These are phyloP conservation scores for Eucalyptus pumila DNA, from an alignment of 345 rosid species.

Conservation along the genomic window DNA sequence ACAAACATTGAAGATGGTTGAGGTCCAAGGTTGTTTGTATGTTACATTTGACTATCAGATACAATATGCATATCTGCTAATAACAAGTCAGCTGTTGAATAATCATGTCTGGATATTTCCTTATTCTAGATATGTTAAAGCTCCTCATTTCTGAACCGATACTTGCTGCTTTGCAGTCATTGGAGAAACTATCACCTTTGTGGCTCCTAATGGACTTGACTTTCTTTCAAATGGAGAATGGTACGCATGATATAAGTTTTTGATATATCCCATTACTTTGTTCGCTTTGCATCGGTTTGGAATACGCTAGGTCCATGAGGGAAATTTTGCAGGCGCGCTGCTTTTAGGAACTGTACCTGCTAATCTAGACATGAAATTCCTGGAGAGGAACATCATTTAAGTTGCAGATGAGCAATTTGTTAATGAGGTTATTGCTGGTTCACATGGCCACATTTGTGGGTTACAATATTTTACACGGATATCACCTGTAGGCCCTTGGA, in stretches of 20 bases:
- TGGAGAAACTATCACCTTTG: conserved; percentile 87
- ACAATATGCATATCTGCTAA: neutral
- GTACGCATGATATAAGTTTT: conserved; percentile 16
- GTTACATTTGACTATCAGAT: neutral
- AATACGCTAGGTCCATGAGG: neutral
- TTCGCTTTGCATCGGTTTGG: neutral
- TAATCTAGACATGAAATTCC: neutral
- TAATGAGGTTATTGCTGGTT: neutral
- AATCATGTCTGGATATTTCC: neutral
- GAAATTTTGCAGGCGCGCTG: neutral
- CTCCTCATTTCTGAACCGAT: neutral
- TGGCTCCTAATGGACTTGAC: conserved; percentile 44
- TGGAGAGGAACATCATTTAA: neutral
- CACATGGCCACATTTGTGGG: neutral
- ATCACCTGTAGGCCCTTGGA: neutral
- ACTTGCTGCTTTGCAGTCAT: conserved; percentile 46
- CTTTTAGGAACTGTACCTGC: neutral
- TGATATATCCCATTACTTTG: neutral
- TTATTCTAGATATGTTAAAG: neutral
- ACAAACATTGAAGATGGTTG: neutral
- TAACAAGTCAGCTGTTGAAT: neutral
- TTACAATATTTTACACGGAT: neutral
- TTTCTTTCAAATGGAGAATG: conserved; percentile 96
- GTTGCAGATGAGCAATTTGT: neutral
- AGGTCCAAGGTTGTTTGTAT: neutral